phyloP scores from a whole-genome alignment of 495 filamentous ascomycete species.

The Aspergillus nidulans region DNA sequence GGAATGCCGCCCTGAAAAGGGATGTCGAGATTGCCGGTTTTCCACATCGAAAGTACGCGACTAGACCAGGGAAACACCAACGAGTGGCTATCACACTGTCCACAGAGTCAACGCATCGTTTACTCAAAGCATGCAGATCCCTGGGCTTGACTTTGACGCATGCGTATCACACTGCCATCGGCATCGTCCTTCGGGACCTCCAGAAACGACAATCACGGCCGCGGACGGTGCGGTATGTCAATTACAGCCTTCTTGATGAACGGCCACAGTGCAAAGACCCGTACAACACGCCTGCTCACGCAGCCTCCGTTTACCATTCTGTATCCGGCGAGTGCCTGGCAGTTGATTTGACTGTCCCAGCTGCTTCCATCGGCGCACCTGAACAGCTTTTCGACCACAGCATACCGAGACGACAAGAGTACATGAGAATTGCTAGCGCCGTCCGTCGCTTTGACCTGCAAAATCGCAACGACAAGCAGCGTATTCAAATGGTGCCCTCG shows the following conservation, averaged over 20 bases:
- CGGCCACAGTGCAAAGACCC: slow-evolving; percentile 18
- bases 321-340: slow-evolving; percentile 21
- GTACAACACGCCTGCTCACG: slow-evolving; percentile 18
- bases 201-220: slow-evolving; percentile 4
- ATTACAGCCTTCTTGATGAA: slow-evolving; percentile 25
- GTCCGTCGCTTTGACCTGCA: slow-evolving; percentile 26
- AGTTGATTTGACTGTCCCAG: slow-evolving; percentile 20
- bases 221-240: slow-evolving; percentile 22
- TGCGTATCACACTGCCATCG: slow-evolving; percentile 27
- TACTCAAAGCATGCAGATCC: slow-evolving; percentile 14
- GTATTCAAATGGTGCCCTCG: slow-evolving; percentile 20
- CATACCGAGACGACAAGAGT: slow-evolving; percentile 5
- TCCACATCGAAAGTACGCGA: slow-evolving; percentile 8
- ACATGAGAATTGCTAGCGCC: slow-evolving; percentile 5
- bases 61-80: slow-evolving; percentile 20
- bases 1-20: slow-evolving; percentile 14
- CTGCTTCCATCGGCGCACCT: background rate
- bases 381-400: background rate
- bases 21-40: slow-evolving; percentile 18
- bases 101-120: slow-evolving; percentile 6
- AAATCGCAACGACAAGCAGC: slow-evolving; percentile 22
- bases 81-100: slow-evolving; percentile 18
- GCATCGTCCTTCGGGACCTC: slow-evolving; percentile 17
- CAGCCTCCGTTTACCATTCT: slow-evolving; percentile 25
- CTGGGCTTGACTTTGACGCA: slow-evolving; percentile 20